These are phyloP conservation scores for Durotheca rogersii DNA, from an alignment of 495 filamentous ascomycete genomes.

Conservation along the genomic window DNA sequence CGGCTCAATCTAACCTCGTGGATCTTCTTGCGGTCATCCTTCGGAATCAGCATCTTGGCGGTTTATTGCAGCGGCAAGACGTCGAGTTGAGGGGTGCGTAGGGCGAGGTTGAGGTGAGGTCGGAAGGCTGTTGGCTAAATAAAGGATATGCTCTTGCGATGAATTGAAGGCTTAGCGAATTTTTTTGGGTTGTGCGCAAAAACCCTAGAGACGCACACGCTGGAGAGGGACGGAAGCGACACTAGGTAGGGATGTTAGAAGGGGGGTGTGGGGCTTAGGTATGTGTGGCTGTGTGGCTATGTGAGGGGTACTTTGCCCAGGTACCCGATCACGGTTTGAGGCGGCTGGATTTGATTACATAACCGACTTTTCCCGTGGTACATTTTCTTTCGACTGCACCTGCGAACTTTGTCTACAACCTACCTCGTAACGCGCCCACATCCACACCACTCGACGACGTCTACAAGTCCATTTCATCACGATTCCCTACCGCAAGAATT, in stretches of 20 bases:
- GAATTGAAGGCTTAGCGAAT: conserved; percentile 35
- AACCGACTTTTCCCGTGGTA: no score
- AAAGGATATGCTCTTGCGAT: conserved; percentile 29
- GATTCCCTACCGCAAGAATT: no score
- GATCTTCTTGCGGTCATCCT: conserved; percentile 99
- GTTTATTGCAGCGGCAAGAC: conserved; percentile 49
- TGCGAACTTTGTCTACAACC: no score
- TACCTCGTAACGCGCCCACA: no score
- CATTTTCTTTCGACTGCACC: no score
- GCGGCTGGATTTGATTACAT: no score
- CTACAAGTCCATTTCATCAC: no score
- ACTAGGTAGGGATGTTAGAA: conserved; percentile 6
- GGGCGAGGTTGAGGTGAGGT: conserved; percentile 32
- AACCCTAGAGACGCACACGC: conserved; percentile 29
- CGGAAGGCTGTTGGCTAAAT: conserved; percentile 23
- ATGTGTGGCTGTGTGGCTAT: conserved; percentile 35
- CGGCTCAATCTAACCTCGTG: conserved; percentile 60
- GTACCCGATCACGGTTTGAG: no score
- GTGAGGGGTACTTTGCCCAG: no score
- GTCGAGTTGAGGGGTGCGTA: conserved; percentile 36
- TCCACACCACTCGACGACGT: no score
- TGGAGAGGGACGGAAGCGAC: conserved; percentile 32
- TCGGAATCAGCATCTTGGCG: conserved; percentile 91
- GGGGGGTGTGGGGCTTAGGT: neutral
- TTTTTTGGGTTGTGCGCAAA: conserved; percentile 43